Conservation (phyloP, 352 stramenopile genomes). For the Pythium phragmitis region DNA sequence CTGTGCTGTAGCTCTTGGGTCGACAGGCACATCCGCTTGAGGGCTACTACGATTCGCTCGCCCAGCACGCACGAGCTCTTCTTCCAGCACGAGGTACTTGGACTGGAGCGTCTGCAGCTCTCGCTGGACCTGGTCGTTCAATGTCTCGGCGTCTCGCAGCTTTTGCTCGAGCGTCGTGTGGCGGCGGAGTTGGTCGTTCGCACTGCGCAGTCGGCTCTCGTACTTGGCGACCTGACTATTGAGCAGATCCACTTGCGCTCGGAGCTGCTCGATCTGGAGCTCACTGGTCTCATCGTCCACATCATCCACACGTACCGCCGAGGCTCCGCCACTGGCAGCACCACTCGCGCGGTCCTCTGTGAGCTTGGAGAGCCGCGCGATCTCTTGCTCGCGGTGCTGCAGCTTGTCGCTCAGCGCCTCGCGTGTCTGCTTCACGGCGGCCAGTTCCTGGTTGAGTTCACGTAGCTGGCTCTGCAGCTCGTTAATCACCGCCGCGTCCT, state of each 20-base stretch:
- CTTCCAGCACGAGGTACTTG: constrained; percentile 50
- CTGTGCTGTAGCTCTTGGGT: background rate
- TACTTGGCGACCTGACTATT: constrained; percentile 85
- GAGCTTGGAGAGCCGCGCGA: constrained; percentile 56
- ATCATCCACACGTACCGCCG: background rate
- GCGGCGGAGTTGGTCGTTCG: constrained; percentile 47
- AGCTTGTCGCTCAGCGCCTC: constrained; percentile 54
- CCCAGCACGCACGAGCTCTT: constrained; percentile 38
- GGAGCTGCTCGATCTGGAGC: constrained; percentile 71
- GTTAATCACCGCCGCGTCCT: constrained; percentile 35
- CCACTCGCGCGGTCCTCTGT: constrained; percentile 26
- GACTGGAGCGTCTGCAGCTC: constrained; percentile 50
- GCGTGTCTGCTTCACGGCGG: constrained; percentile 35
- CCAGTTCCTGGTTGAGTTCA: constrained; percentile 48
- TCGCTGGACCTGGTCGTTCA: constrained; percentile 47
- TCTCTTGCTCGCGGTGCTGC: constrained; percentile 66
- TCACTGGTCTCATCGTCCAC: constrained; percentile 39
- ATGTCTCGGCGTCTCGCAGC: constrained; percentile 49
- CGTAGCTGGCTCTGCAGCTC: constrained; percentile 50
- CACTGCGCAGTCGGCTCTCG: constrained; percentile 64
- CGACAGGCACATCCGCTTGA: no score
- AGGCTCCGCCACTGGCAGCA: background rate
- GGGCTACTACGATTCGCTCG: constrained; percentile 1
- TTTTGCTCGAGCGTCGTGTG: constrained; percentile 50
- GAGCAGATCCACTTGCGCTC: constrained; percentile 65